A percentile compares a stretch with the other conserved stretches of the same genome.
Conservation (phyloP, 1,284 basidiomycete genomes). For the Apiotrichum gracile region DNA sequence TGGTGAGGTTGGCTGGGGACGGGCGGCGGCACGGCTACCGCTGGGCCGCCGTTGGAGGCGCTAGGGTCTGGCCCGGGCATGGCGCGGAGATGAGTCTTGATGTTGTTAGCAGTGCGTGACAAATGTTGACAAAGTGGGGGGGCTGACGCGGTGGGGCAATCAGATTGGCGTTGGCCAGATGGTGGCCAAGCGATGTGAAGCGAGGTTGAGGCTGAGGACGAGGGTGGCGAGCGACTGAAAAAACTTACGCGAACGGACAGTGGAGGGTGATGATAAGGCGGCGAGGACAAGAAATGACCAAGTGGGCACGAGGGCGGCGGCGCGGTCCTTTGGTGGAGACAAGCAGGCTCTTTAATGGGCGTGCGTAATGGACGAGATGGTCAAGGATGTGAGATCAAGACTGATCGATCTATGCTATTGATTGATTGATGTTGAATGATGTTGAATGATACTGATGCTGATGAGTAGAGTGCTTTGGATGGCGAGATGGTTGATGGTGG, state of each 20-base stretch:
- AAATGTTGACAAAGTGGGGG: not conserved
- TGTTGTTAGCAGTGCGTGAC: not conserved
- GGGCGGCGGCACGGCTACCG: not conserved
- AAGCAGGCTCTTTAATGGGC: no score
- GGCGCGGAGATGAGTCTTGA: not conserved
- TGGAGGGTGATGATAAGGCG: not conserved
- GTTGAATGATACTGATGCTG: no score
- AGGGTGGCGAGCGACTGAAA: not conserved
- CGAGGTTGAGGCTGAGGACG: not conserved
- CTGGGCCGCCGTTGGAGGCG: not conserved
- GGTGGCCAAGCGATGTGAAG: no score
- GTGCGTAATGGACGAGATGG: no score
- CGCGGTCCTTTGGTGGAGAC: no score
- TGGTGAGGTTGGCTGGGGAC: constrained; percentile 4
- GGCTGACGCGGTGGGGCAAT: not conserved
- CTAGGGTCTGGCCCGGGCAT: constrained; percentile 7
- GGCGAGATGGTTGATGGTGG: no score
- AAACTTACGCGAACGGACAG: not conserved
- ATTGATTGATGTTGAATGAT: no score
- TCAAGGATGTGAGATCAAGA: no score
- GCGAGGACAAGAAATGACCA: no score
- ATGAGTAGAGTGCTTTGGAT: no score
- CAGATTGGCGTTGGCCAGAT: no score
- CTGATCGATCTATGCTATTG: no score
- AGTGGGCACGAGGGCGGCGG: not conserved